phyloP scores from a whole-genome alignment of 495 filamentous ascomycete species.

The Penicillium roqueforti region DNA sequence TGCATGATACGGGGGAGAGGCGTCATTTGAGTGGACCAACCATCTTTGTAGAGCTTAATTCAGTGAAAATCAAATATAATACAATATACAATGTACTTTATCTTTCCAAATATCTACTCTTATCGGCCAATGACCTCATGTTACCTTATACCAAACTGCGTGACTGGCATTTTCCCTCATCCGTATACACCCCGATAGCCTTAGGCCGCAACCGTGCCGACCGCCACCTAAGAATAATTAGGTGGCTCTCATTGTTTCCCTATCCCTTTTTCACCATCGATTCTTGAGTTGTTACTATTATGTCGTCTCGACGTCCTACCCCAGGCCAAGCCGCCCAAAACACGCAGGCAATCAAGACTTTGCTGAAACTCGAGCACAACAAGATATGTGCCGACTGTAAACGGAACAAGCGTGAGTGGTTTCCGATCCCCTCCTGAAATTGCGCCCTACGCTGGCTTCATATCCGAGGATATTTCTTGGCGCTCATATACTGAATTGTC shows the following conservation, averaged over 20 bases:
- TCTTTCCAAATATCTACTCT: background rate
- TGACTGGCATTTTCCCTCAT: conserved; percentile 14
- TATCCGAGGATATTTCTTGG: background rate
- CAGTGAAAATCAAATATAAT: background rate
- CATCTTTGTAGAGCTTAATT: background rate
- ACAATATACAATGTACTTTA: background rate
- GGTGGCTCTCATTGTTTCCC: conserved; percentile 18
- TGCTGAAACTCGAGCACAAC: conserved; percentile 89
- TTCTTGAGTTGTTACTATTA: conserved; percentile 35
- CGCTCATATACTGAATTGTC: conserved; percentile 4
- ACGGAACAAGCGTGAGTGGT: conserved; percentile 82
- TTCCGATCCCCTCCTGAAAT: conserved; percentile 14
- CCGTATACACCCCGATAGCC: conserved; percentile 16
- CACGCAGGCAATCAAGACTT: conserved; percentile 80
- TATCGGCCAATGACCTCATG: background rate
- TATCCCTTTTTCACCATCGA: conserved; percentile 15
- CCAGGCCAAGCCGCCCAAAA: conserved; percentile 87
- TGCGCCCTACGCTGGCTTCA: conserved; percentile 7
- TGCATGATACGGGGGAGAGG: conserved; percentile 6
- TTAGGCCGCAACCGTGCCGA: conserved; percentile 25
- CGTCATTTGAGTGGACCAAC: conserved; percentile 5
- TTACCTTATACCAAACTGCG: conserved; percentile 23
- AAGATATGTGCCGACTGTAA: conserved; percentile 98
- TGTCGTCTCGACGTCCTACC: conserved; percentile 89
- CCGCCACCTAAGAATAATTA: conserved; percentile 23